Percentiles rank a stretch among this genome's conserved stretches.
These are phyloP conservation scores for Lentinula lateritia DNA, from an alignment of 768 basidiomycete species.

Conservation along the genomic window DNA sequence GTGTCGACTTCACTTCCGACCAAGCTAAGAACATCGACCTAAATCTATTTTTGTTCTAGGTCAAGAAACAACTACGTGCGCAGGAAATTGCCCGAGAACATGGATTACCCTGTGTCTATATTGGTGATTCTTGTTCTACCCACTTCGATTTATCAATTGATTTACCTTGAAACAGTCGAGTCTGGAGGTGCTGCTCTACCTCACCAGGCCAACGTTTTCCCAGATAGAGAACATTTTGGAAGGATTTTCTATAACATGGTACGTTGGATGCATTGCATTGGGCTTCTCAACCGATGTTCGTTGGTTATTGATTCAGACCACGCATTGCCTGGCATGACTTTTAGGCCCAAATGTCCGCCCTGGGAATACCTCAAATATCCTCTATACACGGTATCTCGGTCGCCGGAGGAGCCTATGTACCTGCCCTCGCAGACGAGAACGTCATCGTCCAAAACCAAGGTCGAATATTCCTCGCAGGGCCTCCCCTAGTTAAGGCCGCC, in stretches of 20 bases:
- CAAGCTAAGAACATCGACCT: neutral
- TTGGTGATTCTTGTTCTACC: slow-evolving; percentile 48
- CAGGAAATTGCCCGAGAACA: slow-evolving; percentile 95
- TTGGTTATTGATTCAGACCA: neutral
- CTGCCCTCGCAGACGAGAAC: slow-evolving; percentile 95
- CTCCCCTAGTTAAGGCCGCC: slow-evolving; percentile 91
- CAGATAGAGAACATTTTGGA: slow-evolving; percentile 93
- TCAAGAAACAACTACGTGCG: slow-evolving; percentile 94
- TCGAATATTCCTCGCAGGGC: slow-evolving; percentile 90
- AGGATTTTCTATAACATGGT: slow-evolving; percentile 98
- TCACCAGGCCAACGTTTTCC: slow-evolving; percentile 91
- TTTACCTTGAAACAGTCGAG: slow-evolving; percentile 54
- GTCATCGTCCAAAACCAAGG: slow-evolving; percentile 89
- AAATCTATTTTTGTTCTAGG: slow-evolving; percentile 28
- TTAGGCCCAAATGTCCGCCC: slow-evolving; percentile 88
- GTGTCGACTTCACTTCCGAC: slow-evolving; percentile 8
- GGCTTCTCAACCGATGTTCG: neutral
- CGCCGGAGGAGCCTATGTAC: slow-evolving; percentile 91
- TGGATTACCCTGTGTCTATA: slow-evolving; percentile 84
- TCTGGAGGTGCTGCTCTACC: slow-evolving; percentile 92
- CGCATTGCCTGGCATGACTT: slow-evolving; percentile 2
- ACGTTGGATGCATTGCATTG: slow-evolving; percentile 8
- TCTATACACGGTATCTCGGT: slow-evolving; percentile 94
- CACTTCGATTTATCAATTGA: slow-evolving; percentile 5
- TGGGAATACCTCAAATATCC: slow-evolving; percentile 87